phyloP scores from a whole-genome alignment of 176 grass and related monocot genomes.

The Elymus sibiricus region DNA sequence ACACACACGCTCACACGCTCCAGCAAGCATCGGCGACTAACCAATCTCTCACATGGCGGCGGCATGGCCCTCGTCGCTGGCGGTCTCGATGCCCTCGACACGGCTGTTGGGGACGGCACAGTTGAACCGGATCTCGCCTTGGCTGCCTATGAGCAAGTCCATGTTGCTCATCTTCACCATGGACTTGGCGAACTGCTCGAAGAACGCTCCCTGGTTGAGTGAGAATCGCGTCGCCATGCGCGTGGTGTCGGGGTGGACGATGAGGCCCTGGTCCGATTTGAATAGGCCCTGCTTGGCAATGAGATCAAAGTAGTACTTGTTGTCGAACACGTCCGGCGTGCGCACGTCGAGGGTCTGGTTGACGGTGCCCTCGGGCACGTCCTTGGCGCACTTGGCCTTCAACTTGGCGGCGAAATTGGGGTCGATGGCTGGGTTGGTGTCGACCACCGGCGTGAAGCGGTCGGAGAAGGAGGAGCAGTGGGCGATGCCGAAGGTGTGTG shows the following conservation, averaged over 20 bases:
- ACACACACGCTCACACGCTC: too few relatives aligned
- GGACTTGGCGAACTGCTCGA: too few relatives aligned
- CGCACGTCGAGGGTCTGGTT: conserved; percentile 17
- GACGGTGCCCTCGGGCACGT: background rate
- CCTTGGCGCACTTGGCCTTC: conserved; percentile 5
- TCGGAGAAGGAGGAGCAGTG: conserved; percentile 32
- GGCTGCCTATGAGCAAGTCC: too few relatives aligned
- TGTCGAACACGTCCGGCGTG: conserved; percentile 47
- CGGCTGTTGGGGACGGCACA: too few relatives aligned
- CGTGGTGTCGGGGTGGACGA: background rate
- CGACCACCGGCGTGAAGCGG: background rate
- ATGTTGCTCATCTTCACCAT: too few relatives aligned
- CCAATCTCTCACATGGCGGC: too few relatives aligned
- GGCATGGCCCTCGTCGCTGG: too few relatives aligned
- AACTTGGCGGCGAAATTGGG: background rate
- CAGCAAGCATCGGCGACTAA: too few relatives aligned
- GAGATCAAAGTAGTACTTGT: conserved; percentile 53
- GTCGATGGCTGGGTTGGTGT: conserved; percentile 29
- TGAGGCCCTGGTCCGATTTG: conserved; percentile 39
- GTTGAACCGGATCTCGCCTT: too few relatives aligned
- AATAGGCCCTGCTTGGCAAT: conserved; percentile 29
- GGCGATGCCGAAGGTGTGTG: conserved; percentile 46
- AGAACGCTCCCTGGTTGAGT: too few relatives aligned
- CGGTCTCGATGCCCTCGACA: too few relatives aligned
- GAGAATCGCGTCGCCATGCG: too few relatives aligned